phyloP scores from a whole-genome alignment of 2,329 filamentous ascomycete species.

The Zopfia rhizophila region DNA sequence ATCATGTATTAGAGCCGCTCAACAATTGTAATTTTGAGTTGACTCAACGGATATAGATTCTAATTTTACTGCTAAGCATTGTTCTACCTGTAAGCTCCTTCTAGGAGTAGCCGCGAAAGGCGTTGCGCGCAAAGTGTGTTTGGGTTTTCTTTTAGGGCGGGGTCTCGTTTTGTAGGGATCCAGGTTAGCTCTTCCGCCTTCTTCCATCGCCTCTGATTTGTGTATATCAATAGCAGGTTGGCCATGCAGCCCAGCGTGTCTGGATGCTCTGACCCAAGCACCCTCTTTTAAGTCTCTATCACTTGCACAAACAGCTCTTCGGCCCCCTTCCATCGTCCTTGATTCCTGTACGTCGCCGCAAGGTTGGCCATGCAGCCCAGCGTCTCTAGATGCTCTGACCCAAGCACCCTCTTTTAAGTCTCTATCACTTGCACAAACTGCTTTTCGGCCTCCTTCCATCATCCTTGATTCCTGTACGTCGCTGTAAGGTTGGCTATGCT shows the following conservation, averaged over 20 bases:
- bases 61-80: constrained; percentile 1
- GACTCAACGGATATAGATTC: neutral
- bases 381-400: too few relatives aligned
- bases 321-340: too few relatives aligned
- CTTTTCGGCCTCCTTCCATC: constrained; percentile 8
- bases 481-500: constrained; percentile 15
- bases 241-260: too few relatives aligned
- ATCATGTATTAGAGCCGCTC: neutral
- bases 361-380: too few relatives aligned
- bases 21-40: constrained; percentile 1
- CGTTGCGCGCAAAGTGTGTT: neutral
- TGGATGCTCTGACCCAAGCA: too few relatives aligned
- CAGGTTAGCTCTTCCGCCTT: constrained; percentile 12
- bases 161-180: neutral
- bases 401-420: too few relatives aligned
- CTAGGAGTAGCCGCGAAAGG: neutral
- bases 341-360: too few relatives aligned
- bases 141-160: neutral
- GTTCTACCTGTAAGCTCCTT: neutral
- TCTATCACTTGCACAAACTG: too few relatives aligned
- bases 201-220: constrained; percentile 9
- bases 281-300: too few relatives aligned
- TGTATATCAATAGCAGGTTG: constrained; percentile 8
- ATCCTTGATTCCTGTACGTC: constrained; percentile 7
- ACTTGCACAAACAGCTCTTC: too few relatives aligned